Base-by-base conservation (phyloP, 768 basidiomycete species). In the Cystobasidium ongulense region DNA sequence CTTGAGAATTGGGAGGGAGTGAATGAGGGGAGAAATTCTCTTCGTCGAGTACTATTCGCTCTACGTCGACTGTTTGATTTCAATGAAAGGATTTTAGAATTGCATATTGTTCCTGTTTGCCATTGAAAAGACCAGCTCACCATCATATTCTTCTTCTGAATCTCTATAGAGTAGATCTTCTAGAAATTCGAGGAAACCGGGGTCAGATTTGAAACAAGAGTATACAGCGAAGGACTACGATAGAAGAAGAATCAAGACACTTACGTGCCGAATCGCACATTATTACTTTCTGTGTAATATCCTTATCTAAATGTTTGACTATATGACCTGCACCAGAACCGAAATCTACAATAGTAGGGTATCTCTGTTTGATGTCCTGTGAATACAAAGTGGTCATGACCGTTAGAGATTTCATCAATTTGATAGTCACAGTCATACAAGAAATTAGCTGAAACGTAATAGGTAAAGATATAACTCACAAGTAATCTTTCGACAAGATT, bases 291-390 rank as follows among this genome's bases (percentile, higher is more conserved):
- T 85, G 82, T 13, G 88, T 86, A 76, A 86, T 88, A 66, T 87
- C 84, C 15, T 81, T 80, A 76, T 90, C 89, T 54, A 97, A 79
- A 36, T 95, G 83, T 79, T 89, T 91, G 5, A 92, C 86, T 77
- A 99, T 89, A 82, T 94, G 93, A 0, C 96, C 96, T 1, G 96
- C 84, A 13, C 95, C 93, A 33, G 92, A 88, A 0, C 92, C 91
- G 31, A 97, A 82, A 82, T 99, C 96, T 21, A 98, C 82, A 25
- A 99, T 84, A 1, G 87, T 84, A 61, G 84, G 82, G 78, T 94
- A 96, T 38, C 86, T 88, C 53, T 88, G 86, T 82, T 90, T 93
- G 76, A 99, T 90, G 80, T 99, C 95, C 95, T 98, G 78, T 31
- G 29, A 23, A 39, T 39, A 46, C 7, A 29, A n/a, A n/a, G n/a